Conservation (phyloP, 345 rosid genomes). For the Sisymbrium irio region DNA sequence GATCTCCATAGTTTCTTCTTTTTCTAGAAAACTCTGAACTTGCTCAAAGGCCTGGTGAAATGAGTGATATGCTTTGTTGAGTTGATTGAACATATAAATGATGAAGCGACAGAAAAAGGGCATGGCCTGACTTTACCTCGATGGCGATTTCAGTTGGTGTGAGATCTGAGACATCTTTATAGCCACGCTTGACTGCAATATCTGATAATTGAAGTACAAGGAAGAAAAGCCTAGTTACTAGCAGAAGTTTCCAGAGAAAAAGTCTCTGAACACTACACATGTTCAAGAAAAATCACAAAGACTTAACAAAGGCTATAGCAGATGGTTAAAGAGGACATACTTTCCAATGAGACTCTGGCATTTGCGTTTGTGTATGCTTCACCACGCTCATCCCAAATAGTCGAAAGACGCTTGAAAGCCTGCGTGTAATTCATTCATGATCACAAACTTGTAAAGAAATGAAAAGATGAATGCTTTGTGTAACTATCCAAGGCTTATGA, state of each 20-base stretch:
- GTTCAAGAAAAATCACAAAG: not conserved
- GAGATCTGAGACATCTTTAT: conserved; percentile 55
- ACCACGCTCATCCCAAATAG: conserved; percentile 69
- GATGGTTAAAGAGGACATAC: conserved; percentile 40
- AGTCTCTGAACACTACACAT: not conserved
- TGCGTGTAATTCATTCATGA: conserved; percentile 30
- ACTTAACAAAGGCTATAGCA: not conserved
- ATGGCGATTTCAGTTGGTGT: conserved; percentile 75
- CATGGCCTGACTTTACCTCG: conserved; percentile 46
- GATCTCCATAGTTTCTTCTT: conserved; percentile 37
- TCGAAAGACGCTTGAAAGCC: conserved; percentile 72
- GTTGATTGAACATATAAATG: not conserved
- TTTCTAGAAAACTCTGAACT: conserved; percentile 38
- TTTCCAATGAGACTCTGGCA: conserved; percentile 79
- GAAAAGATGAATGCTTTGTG: not conserved
- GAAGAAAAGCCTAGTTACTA: not conserved
- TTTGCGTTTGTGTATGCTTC: conserved; percentile 69
- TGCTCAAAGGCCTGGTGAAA: conserved; percentile 30
- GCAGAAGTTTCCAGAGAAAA: conserved; percentile 1
- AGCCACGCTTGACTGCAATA: conserved; percentile 73
- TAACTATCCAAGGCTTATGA: not conserved
- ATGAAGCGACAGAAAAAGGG: conserved; percentile 1
- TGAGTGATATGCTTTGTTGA: not conserved
- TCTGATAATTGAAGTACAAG: conserved; percentile 39
- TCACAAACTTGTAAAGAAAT: not conserved